Conservation (phyloP, 139 green algal genomes). For the Chlamydomonas asymmetrica region DNA sequence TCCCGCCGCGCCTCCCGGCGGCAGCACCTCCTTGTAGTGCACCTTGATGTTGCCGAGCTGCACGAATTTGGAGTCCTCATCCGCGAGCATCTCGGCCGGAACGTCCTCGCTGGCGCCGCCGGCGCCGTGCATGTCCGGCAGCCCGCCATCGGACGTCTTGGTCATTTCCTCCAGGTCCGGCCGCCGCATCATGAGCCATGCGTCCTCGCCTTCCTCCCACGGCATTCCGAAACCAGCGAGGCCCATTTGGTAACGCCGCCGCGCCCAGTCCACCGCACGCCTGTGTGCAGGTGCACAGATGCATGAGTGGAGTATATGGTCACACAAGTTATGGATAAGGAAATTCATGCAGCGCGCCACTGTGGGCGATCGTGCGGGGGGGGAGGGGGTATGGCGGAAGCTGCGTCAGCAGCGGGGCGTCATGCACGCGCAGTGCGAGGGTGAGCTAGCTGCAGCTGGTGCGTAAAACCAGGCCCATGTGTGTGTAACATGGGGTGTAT, state of each 20-base stretch:
- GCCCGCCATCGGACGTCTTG: constrained; percentile 21
- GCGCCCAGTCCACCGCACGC: constrained; percentile 56
- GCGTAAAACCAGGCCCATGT: too few species aligned
- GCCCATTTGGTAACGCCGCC: constrained; percentile 61
- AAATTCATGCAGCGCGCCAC: too few species aligned
- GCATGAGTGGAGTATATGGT: too few species aligned
- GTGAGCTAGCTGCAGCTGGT: too few species aligned
- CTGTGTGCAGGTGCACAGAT: constrained; percentile 1
- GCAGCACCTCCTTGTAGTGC: constrained; percentile 45
- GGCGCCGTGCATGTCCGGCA: constrained; percentile 6
- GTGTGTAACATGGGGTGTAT: too few species aligned
- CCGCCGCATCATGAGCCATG: constrained; percentile 34
- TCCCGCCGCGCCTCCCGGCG: neutral
- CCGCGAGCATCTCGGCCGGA: constrained; percentile 51
- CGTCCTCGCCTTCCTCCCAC: constrained; percentile 59
- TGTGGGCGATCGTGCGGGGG: too few species aligned
- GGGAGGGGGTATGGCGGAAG: too few species aligned
- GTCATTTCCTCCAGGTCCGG: constrained; percentile 39
- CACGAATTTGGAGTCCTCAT: constrained; percentile 56
- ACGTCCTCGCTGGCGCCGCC: constrained; percentile 37
- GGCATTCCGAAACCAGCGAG: constrained; percentile 57
- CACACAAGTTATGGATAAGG: too few species aligned
- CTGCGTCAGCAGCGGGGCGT: too few species aligned
- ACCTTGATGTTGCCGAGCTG: constrained; percentile 49
- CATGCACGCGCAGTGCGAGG: too few species aligned